Evolutionary conservation across 2,329 filamentous ascomycete genomes (phyloP).

Genomic region (Alternaria panax): DNA sequence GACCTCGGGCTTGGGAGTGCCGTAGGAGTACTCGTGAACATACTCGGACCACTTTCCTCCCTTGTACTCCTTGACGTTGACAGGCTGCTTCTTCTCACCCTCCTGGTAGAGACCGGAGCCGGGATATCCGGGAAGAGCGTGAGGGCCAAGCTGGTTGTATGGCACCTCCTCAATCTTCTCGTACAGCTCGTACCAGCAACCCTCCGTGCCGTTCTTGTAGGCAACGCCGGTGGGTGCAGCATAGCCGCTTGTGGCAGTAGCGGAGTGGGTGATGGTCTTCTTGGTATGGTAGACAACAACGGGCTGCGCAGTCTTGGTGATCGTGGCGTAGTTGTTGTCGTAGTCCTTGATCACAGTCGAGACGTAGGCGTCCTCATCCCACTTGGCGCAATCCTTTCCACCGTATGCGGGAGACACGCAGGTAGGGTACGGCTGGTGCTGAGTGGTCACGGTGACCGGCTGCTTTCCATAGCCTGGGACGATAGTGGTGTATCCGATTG

Average conservation of each 20-base stretch:
- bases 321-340: constrained; percentile 33
- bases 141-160: constrained; percentile 41
- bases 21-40: constrained; percentile 30
- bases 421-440: constrained; percentile 43
- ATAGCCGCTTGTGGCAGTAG: constrained; percentile 22
- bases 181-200: constrained; percentile 41
- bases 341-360: constrained; percentile 40
- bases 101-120: constrained; percentile 40
- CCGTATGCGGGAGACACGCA: constrained; percentile 32
- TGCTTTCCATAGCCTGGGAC: constrained; percentile 35
- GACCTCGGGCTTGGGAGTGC: constrained; percentile 33
- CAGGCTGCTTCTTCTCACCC: constrained; percentile 34
- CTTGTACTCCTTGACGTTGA: constrained; percentile 41
- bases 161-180: constrained; percentile 38
- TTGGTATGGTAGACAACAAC: constrained; percentile 41
- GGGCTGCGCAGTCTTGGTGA: constrained; percentile 37
- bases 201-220: constrained; percentile 26
- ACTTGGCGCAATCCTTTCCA: constrained; percentile 26
- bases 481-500: constrained; percentile 39
- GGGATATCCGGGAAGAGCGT: constrained; percentile 36
- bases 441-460: constrained; percentile 41
- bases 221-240: constrained; percentile 14
- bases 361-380: constrained; percentile 34
- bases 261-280: constrained; percentile 35
- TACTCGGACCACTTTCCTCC: constrained; percentile 41